Conservation (phyloP, 176 grass and related monocot genomes). For the Microstegium vimineum region DNA sequence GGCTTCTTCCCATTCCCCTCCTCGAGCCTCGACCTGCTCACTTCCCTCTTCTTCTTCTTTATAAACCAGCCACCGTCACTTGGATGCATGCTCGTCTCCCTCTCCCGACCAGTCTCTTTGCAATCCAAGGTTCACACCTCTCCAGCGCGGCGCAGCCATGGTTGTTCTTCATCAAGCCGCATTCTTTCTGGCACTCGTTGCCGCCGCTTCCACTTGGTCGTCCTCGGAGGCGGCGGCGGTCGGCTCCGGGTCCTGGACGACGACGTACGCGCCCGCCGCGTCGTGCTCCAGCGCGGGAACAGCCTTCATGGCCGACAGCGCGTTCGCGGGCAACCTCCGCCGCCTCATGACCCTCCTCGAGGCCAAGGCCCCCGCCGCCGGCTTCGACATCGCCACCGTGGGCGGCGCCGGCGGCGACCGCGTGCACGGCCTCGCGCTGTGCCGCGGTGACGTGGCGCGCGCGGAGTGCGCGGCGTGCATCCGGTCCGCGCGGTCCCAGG, state of each 20-base stretch:
- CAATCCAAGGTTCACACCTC: not conserved
- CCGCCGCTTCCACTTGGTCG: not conserved
- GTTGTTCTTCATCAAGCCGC: conserved; percentile 5
- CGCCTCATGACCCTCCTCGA: conserved; percentile 42
- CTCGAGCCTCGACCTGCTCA: not conserved
- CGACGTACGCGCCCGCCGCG: conserved; percentile 1
- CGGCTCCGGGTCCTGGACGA: not conserved
- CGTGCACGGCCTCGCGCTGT: conserved; percentile 67
- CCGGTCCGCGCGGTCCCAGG: conserved; percentile 28
- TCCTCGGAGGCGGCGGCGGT: not conserved
- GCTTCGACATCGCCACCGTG: conserved; percentile 58
- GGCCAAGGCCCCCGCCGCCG: conserved; percentile 40
- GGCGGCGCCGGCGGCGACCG: not conserved
- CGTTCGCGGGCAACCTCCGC: conserved; percentile 34
- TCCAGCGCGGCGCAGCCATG: not conserved
- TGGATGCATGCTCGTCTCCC: not conserved
- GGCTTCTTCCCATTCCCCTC: conserved; percentile 10
- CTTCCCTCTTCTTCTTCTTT: not conserved
- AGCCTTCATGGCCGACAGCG: conserved; percentile 27
- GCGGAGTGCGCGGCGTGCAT: conserved; percentile 48
- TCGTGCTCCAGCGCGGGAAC: conserved; percentile 25
- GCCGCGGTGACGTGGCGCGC: conserved; percentile 61
- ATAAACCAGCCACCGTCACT: conserved; percentile 1
- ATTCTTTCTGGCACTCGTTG: conserved; percentile 13
- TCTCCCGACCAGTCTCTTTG: not conserved